Base-by-base conservation (phyloP, 176 grass and related monocot species). In the Otatea glauca region DNA sequence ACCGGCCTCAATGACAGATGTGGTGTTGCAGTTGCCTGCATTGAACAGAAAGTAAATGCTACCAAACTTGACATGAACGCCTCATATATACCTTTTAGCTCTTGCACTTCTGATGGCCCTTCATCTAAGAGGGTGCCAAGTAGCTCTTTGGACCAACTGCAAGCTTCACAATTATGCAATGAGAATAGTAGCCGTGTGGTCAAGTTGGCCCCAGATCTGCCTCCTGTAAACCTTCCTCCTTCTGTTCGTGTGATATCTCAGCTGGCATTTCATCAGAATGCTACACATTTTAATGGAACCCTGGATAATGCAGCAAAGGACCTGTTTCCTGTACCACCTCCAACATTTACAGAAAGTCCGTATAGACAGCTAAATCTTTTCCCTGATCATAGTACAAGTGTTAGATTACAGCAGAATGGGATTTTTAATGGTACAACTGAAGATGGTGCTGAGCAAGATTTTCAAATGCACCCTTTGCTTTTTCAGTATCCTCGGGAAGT, bases 171-270 rank as follows among this genome's bases (percentile, higher is more conserved):
- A 68, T 68, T 63, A 48, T 51, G 78, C 85, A 89, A 86, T 88
- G 81, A 89, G 73, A 88, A 92, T 85, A 89, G 91, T 65, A 88
- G 80, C 42, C 58, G 84, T 48, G 89, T 98, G 42, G 96, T 98
- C 84, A 94, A 94, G 77, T 87, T 98, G 84, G 96, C 96, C 68
- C 96, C 96, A 78, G 93, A 91, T 70, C 89, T 98, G 86, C 96
- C 96, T 81, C 87, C 96, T 49, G 88, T 98, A 65, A 98, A 98
- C 88, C 93, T 98, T 70, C 91, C 93, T 72, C 85, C 88, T 85
- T 94, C 91, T 29, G 88, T 92, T 27, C 87, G 84, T 83, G 77
- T 98, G 25, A 87, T 95, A 65, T 94, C 93, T 81, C 93, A 91
- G 49, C 79, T 70, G 43, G 76, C 81, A 84, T 88, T 94, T 76